These are phyloP conservation scores for Posidonia australis DNA, from an alignment of 106 monocot species.

Conservation along the genomic window DNA sequence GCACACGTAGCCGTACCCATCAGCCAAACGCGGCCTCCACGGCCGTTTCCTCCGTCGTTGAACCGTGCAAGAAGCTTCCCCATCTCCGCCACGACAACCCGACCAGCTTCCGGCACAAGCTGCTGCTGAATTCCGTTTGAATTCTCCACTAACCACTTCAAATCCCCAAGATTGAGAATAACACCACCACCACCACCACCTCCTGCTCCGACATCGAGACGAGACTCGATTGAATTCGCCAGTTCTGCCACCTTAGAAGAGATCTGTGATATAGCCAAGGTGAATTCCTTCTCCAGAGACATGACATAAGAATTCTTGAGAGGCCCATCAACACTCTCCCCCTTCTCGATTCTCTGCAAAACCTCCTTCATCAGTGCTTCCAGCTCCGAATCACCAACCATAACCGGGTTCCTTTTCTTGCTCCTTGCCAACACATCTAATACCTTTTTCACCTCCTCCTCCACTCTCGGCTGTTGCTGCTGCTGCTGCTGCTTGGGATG, in stretches of 20 bases:
- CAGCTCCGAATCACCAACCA: slow-evolving; percentile 16
- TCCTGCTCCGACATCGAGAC: slow-evolving; percentile 14
- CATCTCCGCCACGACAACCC: slow-evolving; percentile 49
- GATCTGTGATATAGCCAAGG: neutral
- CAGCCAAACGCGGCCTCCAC: slow-evolving; percentile 36
- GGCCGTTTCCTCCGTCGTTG: slow-evolving; percentile 7
- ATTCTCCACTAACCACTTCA: slow-evolving; percentile 65
- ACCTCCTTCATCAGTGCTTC: slow-evolving; percentile 16
- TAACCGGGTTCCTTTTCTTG: neutral
- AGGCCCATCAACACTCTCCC: neutral
- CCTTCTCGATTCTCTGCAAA: neutral
- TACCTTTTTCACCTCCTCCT: slow-evolving; percentile 5
- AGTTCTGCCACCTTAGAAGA: slow-evolving; percentile 13
- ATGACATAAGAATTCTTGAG: slow-evolving; percentile 15
- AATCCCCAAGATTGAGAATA: slow-evolving; percentile 63
- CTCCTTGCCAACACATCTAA: neutral
- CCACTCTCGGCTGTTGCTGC: slow-evolving; percentile 1
- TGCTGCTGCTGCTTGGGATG: neutral
- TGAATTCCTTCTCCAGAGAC: slow-evolving; percentile 25
- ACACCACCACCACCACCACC: slow-evolving; percentile 29
- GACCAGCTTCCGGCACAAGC: slow-evolving; percentile 24
- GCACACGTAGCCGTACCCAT: slow-evolving; percentile 71
- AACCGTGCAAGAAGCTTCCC: slow-evolving; percentile 27
- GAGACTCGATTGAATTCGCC: neutral
- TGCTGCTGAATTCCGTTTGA: slow-evolving; percentile 1